These are phyloP conservation scores for Syncephalis plumigaleata DNA, from an alignment of 371 early-diverging fungal genomes.

Conservation along the genomic window DNA sequence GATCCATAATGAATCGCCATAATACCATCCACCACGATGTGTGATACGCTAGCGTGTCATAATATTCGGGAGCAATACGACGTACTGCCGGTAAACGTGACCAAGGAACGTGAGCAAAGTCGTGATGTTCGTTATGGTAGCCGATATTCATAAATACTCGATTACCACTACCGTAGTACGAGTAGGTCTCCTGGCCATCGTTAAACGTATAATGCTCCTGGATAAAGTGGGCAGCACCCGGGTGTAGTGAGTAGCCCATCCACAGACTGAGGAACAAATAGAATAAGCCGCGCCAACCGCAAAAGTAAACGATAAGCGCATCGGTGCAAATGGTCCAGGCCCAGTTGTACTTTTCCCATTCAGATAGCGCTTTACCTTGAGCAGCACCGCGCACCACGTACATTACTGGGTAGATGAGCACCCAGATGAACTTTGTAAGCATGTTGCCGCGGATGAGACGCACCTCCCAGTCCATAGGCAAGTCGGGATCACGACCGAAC, in stretches of 20 bases:
- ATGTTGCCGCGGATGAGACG: constrained; percentile 59
- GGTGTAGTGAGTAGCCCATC: constrained; percentile 86
- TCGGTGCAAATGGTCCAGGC: constrained; percentile 44
- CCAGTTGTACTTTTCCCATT: constrained; percentile 71
- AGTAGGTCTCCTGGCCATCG: constrained; percentile 93
- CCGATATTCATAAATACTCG: constrained; percentile 70
- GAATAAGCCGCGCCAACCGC: constrained; percentile 45
- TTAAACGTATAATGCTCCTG: constrained; percentile 95
- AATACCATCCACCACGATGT: constrained; percentile 80
- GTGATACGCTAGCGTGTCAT: constrained; percentile 68
- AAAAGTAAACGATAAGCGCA: constrained; percentile 26
- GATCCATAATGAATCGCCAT: constrained; percentile 57
- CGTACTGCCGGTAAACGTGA: constrained; percentile 68
- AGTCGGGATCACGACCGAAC: constrained; percentile 85
- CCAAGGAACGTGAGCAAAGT: constrained; percentile 76
- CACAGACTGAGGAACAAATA: constrained; percentile 68
- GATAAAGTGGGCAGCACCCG: constrained; percentile 92
- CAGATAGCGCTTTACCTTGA: constrained; percentile 48
- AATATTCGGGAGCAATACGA: constrained; percentile 75
- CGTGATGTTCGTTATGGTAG: constrained; percentile 97
- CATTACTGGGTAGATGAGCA: constrained; percentile 77
- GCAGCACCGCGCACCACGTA: constrained; percentile 78
- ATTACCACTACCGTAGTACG: constrained; percentile 90
- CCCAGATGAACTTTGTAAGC: constrained; percentile 56
- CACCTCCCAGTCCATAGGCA: constrained; percentile 80